These are phyloP conservation scores for Ophiosphaerella herpotricha DNA, from an alignment of 2,329 filamentous ascomycete species.

Conservation along the genomic window DNA sequence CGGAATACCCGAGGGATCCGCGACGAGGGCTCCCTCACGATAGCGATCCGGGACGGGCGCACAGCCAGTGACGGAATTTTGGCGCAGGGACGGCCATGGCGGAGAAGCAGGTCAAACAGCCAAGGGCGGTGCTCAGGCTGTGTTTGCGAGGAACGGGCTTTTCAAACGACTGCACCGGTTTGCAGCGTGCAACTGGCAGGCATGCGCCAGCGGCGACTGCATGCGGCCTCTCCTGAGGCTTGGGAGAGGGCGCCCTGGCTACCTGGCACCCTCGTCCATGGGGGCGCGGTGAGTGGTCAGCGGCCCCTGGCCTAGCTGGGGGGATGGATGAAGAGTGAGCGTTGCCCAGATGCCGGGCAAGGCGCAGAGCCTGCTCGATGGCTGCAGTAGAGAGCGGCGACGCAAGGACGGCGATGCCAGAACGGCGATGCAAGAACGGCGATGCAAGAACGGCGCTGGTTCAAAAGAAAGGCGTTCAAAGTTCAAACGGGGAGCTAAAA, in stretches of 20 bases:
- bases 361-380: too few species aligned
- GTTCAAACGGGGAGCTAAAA: conserved; percentile 26
- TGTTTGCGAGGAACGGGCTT: conserved; percentile 1
- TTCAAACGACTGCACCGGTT: conserved; percentile 17
- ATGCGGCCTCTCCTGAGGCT: conserved; percentile 29
- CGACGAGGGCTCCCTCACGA: conserved; percentile 29
- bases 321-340: too few species aligned
- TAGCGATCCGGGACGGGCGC: conserved; percentile 23
- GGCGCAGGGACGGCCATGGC: conserved; percentile 6
- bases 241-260: conserved; percentile 9
- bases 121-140: conserved; percentile 12
- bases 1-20: conserved; percentile 40
- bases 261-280: conserved; percentile 7
- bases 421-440: too few species aligned
- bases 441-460: too few species aligned
- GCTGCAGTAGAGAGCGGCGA: too few species aligned
- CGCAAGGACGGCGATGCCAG: too few species aligned
- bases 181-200: too few species aligned
- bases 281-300: conserved; percentile 15
- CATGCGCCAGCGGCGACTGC: conserved; percentile 1
- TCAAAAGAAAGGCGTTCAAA: conserved; percentile 6
- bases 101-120: conserved; percentile 10
- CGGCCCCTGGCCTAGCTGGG: conserved; percentile 9
- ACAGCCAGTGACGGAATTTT: conserved; percentile 14
- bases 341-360: too few species aligned